phyloP scores from a whole-genome alignment of 228 moss, liverwort and hornwort genomes.

The Sphagnum fallax region DNA sequence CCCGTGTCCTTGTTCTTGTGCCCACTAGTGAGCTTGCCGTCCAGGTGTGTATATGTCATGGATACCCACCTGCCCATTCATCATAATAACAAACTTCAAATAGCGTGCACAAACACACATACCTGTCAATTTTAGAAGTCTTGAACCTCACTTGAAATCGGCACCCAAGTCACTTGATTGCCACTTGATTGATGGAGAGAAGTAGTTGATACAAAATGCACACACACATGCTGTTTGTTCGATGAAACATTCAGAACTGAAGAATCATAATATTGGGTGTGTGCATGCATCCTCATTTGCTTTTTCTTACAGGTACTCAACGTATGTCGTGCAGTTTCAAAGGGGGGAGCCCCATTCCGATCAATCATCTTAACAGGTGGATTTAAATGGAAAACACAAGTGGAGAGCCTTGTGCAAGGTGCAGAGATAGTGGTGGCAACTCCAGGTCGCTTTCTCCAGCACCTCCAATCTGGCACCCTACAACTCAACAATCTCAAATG shows the following conservation, averaged over 20 bases:
- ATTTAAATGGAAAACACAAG: slow-evolving; percentile 98
- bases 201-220: too few species aligned
- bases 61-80: not conserved
- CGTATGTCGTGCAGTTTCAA: slow-evolving; percentile 76
- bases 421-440: slow-evolving; percentile 88
- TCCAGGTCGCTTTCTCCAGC: slow-evolving; percentile 93
- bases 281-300: too few species aligned
- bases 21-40: slow-evolving; percentile 97
- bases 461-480: slow-evolving; percentile 75
- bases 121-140: too few species aligned
- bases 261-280: too few species aligned
- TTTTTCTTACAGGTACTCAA: slow-evolving; percentile 57
- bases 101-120: not conserved
- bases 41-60: slow-evolving; percentile 40
- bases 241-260: too few species aligned
- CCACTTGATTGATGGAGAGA: too few species aligned
- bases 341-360: slow-evolving; percentile 77
- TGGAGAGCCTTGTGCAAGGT: slow-evolving; percentile 80
- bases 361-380: slow-evolving; percentile 91
- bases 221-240: too few species aligned
- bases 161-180: too few species aligned
- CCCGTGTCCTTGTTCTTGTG: slow-evolving; percentile 78
- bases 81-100: not conserved
- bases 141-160: too few species aligned
- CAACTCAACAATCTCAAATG: slow-evolving; percentile 71